Base-by-base conservation (phyloP, 441 rosid species). In the Adansonia rubrostipa region DNA sequence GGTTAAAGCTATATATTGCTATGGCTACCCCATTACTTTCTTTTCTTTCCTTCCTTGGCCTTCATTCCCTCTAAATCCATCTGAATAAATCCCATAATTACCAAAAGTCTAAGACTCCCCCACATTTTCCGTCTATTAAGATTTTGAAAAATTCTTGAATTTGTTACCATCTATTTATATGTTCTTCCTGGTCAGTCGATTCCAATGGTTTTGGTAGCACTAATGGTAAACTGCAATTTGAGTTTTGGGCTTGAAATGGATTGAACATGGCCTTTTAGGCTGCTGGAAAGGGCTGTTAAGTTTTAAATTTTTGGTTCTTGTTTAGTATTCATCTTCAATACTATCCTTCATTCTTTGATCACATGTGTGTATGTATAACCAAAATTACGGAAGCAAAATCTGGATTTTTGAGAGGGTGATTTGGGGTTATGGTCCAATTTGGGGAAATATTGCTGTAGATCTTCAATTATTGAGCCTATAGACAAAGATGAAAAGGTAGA, bases 191-290 rank as follows among this genome's bases (percentile, higher is more conserved):
- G 36, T 67, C 19, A 67, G 19, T 33, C 15, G 68, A 15, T 63
- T 63, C 67, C 10, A 33, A 33, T 33, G 47, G 68, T 33, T 56
- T 20, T 56, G 60, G 19, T n/a, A 2, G 60, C 22, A 5, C 53
- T 17, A 44, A 44, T 45, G 33, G 13, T 67, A 44, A 66, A 17
- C 3, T 42, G 71, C 71, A 66, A 40, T 19, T 67, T 67, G n/a
- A 61, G 53, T 67, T 67, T 67, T 67, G 36, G 54, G 33, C 9
- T 67, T 47, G 53, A 44, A 44, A 67, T 1, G 53, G 48, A 67
- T 56, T 44, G 54, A 4, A 10, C 33, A 63, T 63, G 71, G 33
- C 53, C 54, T 44, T 67, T 44, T 67, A 4, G 36, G 53, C 53
- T 19, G 54, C 53, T 3, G 7, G 22, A 44, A 67, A 24, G 28